Evolutionary conservation across 129 eudicot species (phyloP).

Genomic region (Artemisia tridentata): DNA sequence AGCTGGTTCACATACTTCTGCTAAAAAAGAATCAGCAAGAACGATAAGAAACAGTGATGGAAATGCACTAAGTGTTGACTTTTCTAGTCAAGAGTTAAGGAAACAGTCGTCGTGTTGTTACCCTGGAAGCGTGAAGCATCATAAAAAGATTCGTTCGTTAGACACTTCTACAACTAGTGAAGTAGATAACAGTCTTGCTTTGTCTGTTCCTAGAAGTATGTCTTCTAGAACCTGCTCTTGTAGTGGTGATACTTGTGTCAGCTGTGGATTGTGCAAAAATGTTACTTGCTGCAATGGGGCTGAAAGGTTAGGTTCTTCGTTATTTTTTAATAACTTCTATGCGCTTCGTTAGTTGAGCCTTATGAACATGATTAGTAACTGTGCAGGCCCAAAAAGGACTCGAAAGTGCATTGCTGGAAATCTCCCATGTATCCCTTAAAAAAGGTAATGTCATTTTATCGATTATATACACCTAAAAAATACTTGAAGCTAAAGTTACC

Average conservation of each 20-base stretch:
- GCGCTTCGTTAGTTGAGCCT: neutral
- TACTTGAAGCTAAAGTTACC: neutral
- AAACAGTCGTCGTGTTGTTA: conserved; percentile 45
- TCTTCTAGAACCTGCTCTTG: conserved; percentile 42
- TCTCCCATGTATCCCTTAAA: conserved; percentile 59
- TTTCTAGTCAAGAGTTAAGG: conserved; percentile 36
- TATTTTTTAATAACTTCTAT: neutral
- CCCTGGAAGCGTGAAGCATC: conserved; percentile 33
- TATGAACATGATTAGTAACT: conserved; percentile 10
- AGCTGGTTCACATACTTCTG: conserved; percentile 45
- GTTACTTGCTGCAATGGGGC: conserved; percentile 29
- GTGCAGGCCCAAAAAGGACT: conserved; percentile 39
- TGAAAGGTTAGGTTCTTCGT: conserved; percentile 39
- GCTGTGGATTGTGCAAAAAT: conserved; percentile 39
- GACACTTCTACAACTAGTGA: conserved; percentile 34
- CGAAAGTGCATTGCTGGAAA: conserved; percentile 76
- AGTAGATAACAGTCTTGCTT: conserved; percentile 33
- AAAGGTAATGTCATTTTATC: conserved; percentile 47
- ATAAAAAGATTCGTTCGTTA: conserved; percentile 42
- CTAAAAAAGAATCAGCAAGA: conserved; percentile 42
- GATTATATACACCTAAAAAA: neutral
- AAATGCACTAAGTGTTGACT: conserved; percentile 56
- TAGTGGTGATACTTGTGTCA: conserved; percentile 28
- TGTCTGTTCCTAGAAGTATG: conserved; percentile 36
- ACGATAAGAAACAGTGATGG: conserved; percentile 74